These are phyloP conservation scores for Chloris gayana DNA, from an alignment of 176 grass and related monocot genomes.

Conservation along the genomic window DNA sequence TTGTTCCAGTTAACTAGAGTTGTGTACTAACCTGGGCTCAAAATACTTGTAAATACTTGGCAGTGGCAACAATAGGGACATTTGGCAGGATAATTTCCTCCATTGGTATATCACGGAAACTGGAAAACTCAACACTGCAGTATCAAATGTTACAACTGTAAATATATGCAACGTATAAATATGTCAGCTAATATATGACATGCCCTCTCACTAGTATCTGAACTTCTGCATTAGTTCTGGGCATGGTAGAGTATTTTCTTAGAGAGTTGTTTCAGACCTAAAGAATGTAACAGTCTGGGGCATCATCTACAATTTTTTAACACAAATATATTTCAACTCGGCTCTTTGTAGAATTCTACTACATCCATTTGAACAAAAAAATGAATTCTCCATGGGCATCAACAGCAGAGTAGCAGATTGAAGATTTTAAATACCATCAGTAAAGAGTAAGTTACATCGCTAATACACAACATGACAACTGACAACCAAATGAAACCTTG, in stretches of 20 bases:
- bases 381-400: neutral
- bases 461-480: slow-evolving; percentile 17
- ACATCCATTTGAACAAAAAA: neutral
- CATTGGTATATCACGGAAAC: slow-evolving; percentile 14
- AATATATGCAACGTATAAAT: neutral
- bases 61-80: neutral
- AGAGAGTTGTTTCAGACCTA: slow-evolving; percentile 15
- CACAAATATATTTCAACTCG: neutral
- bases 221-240: slow-evolving; percentile 22
- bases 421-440: neutral
- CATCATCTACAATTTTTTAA: slow-evolving; percentile 3
- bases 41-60: slow-evolving; percentile 38
- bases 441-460: neutral
- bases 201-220: neutral
- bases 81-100: slow-evolving; percentile 12
- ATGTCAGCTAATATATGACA: neutral
- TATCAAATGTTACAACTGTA: slow-evolving; percentile 9
- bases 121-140: neutral
- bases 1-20: slow-evolving; percentile 1
- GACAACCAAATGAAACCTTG: slow-evolving; percentile 8
- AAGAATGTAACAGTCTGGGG: neutral
- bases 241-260: neutral
- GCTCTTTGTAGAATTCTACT: neutral
- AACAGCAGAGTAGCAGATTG: neutral
- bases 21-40: slow-evolving; percentile 16